Conservation (phyloP, 805 yeast genomes). For the Naumovozyma dairenensis region DNA sequence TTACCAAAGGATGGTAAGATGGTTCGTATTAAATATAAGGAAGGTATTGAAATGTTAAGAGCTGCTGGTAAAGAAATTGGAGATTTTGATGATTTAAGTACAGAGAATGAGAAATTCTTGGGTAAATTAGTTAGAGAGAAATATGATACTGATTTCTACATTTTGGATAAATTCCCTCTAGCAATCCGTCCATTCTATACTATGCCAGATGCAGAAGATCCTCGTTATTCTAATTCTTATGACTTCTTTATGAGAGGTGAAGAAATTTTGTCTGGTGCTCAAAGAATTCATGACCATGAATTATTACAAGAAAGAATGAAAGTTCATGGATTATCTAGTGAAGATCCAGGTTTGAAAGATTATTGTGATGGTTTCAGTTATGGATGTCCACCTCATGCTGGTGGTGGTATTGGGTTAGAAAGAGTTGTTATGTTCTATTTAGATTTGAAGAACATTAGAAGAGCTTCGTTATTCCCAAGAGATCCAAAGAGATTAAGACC, state of each 20-base stretch:
- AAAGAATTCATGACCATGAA: conserved; percentile 92
- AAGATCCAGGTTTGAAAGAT: conserved; percentile 74
- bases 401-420: conserved; percentile 99
- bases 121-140: conserved; percentile 88
- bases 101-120: conserved; percentile 89
- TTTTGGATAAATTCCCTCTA: conserved; percentile 95
- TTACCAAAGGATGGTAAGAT: conserved; percentile 89
- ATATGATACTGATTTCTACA: conserved; percentile 95
- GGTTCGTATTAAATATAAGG: conserved; percentile 82
- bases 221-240: conserved; percentile 91
- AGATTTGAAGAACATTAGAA: conserved; percentile 92
- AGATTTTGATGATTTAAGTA: conserved; percentile 80
- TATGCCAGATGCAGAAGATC: conserved; percentile 93
- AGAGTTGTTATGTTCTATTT: conserved; percentile 98
- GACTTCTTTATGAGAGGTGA: conserved; percentile 99
- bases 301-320: conserved; percentile 73
- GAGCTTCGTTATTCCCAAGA: conserved; percentile 99
- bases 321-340: conserved; percentile 74
- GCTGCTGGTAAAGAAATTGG: conserved; percentile 72
- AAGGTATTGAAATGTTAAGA: conserved; percentile 79
- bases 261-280: conserved; percentile 98
- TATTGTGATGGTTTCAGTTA: conserved; percentile 86
- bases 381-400: conserved; percentile 98
- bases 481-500: conserved; percentile 94
- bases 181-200: conserved; percentile 97